Evolutionary conservation across 495 filamentous ascomycete species (phyloP).

Genomic region (Acidomyces sp.): DNA sequence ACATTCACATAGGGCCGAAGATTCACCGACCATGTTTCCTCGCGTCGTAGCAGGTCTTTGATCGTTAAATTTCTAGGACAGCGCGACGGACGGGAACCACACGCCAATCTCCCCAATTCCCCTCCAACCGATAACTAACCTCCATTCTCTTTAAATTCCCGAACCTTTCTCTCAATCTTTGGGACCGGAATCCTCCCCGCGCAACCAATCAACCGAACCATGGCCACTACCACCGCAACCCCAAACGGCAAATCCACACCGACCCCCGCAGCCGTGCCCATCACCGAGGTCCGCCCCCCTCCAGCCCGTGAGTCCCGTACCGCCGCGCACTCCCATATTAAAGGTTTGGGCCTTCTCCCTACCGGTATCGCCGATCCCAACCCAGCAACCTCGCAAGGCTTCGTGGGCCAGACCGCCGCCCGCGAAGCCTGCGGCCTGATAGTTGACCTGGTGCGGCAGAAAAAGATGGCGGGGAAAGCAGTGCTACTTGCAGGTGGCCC

Average conservation of each 20-base stretch:
- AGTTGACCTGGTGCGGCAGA: constrained; percentile 82
- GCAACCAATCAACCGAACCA: too few relatives aligned
- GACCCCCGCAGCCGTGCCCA: constrained; percentile 54
- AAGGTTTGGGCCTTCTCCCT: constrained; percentile 68
- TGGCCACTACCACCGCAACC: constrained; percentile 6
- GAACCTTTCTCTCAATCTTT: too few relatives aligned
- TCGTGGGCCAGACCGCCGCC: constrained; percentile 77
- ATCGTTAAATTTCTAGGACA: too few relatives aligned
- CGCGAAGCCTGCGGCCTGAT: constrained; percentile 92
- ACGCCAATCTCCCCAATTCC: too few relatives aligned
- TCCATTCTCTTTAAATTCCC: too few relatives aligned
- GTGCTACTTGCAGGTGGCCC: constrained; percentile 85
- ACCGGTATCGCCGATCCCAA: constrained; percentile 71
- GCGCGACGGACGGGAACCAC: too few relatives aligned
- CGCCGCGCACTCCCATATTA: constrained; percentile 93
- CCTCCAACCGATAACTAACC: too few relatives aligned
- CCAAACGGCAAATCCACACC: background rate
- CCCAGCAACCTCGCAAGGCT: constrained; percentile 50
- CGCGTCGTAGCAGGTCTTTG: too few relatives aligned
- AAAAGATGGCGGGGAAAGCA: constrained; percentile 93
- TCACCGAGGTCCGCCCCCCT: constrained; percentile 81
- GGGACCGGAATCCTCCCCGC: too few relatives aligned
- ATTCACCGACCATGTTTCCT: too few relatives aligned
- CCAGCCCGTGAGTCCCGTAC: constrained; percentile 91
- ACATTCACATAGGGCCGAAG: too few relatives aligned